Evolutionary conservation across 331 rosid species (phyloP).

Genomic region (Acacia concinna): DNA sequence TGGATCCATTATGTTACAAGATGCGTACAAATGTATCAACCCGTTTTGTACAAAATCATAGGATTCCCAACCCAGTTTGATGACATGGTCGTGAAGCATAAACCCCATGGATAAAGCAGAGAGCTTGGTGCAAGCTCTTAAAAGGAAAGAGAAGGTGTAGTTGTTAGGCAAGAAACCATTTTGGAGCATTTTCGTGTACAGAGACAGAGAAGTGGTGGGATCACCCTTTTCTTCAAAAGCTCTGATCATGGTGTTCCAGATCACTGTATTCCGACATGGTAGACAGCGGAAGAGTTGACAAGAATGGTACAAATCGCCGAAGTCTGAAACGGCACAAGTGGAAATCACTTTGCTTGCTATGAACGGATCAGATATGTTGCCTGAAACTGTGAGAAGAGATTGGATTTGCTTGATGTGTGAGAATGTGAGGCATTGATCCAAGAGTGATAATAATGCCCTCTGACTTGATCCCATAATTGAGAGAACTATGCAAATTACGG

Average conservation of each 20-base stretch:
- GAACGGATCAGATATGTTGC: conserved; percentile 42
- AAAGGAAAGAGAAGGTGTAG: conserved; percentile 51
- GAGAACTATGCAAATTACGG: not conserved
- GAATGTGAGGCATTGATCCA: conserved; percentile 38
- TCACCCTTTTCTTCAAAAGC: conserved; percentile 39
- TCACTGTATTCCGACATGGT: conserved; percentile 38
- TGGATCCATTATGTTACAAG: conserved; percentile 31
- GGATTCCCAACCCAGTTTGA: conserved; percentile 49
- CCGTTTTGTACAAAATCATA: conserved; percentile 59
- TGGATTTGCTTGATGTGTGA: conserved; percentile 45
- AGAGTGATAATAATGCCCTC: conserved; percentile 38
- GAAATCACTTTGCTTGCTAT: conserved; percentile 49
- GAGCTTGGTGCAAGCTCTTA: conserved; percentile 40
- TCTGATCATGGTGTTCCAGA: conserved; percentile 55
- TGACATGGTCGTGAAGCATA: conserved; percentile 39
- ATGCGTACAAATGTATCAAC: conserved; percentile 46
- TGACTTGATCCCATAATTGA: conserved; percentile 29
- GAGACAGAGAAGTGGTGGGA: conserved; percentile 33
- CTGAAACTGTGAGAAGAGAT: conserved; percentile 45
- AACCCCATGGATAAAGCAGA: conserved; percentile 37
- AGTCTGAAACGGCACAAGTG: conserved; percentile 28
- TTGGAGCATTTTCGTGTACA: conserved; percentile 39
- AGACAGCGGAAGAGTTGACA: conserved; percentile 38
- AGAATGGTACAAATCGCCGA: conserved; percentile 36
- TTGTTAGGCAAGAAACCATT: conserved; percentile 45